Conservation (phyloP, 73 alveolate genomes). For the Diophrys appendiculata region DNA sequence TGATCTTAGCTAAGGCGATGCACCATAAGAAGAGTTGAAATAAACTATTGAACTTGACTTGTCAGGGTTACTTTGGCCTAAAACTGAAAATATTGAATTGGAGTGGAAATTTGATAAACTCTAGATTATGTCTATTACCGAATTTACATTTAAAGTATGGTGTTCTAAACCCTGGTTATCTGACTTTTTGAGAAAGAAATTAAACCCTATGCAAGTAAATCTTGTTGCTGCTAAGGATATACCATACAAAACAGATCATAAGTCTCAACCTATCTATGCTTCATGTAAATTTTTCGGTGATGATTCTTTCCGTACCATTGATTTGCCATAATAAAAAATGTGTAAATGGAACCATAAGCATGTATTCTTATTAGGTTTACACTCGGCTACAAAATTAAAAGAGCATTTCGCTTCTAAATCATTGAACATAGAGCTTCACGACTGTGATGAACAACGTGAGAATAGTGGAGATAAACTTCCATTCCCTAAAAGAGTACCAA, state of each 20-base stretch:
- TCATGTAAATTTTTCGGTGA: slow-evolving; percentile 46
- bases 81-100: background rate
- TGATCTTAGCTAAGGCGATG: slow-evolving; percentile 47
- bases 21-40: slow-evolving; percentile 39
- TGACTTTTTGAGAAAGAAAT: slow-evolving; percentile 48
- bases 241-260: slow-evolving; percentile 60
- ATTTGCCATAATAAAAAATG: slow-evolving; percentile 40
- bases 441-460: slow-evolving; percentile 55
- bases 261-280: slow-evolving; percentile 57
- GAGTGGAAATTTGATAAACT: slow-evolving; percentile 53
- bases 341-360: slow-evolving; percentile 63
- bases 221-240: slow-evolving; percentile 59
- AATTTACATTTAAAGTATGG: slow-evolving; percentile 34
- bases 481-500: background rate
- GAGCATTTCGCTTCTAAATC: slow-evolving; percentile 47
- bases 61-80: slow-evolving; percentile 38
- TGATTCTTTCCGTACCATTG: slow-evolving; percentile 29
- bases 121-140: slow-evolving; percentile 30
- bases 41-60: slow-evolving; percentile 38
- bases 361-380: slow-evolving; percentile 46
- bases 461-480: slow-evolving; percentile 24
- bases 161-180: slow-evolving; percentile 37
- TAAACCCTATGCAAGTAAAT: slow-evolving; percentile 54
- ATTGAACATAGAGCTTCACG: slow-evolving; percentile 60
- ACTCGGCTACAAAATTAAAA: slow-evolving; percentile 43